These are phyloP conservation scores for Aureobasidium sp. DNA, from an alignment of 2,329 filamentous ascomycete species.

Conservation along the genomic window DNA sequence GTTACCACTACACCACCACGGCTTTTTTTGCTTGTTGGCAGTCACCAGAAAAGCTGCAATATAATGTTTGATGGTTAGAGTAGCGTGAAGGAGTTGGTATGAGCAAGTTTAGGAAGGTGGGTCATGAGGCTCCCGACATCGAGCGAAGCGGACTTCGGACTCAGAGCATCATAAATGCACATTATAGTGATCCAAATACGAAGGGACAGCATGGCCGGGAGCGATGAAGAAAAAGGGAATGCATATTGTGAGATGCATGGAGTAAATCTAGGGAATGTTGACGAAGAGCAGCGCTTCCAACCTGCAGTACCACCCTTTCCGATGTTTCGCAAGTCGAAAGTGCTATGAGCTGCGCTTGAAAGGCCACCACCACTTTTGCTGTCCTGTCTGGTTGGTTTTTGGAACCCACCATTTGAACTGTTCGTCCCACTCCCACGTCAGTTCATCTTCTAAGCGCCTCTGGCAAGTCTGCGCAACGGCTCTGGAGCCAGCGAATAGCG, in stretches of 20 bases:
- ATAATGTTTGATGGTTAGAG: background rate
- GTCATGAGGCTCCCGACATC: no score
- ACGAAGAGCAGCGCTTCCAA: background rate
- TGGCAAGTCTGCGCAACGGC: background rate
- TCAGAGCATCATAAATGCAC: no score
- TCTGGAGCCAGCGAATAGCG: background rate
- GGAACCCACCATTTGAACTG: background rate
- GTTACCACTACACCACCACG: background rate
- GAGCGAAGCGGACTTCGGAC: no score
- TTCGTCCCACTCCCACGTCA: background rate
- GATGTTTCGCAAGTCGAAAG: no score
- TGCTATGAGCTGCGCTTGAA: background rate
- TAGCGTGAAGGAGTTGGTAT: background rate
- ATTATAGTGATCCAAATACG: no score
- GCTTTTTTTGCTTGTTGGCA: background rate
- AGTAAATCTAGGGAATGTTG: background rate
- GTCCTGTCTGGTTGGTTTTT: background rate
- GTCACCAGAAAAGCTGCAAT: background rate
- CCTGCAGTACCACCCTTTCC: no score
- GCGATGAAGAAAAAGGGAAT: no score
- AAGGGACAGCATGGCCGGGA: no score
- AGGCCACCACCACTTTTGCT: background rate
- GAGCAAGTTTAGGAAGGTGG: background rate
- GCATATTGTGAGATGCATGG: no score
- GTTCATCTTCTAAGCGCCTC: background rate